A percentile compares a stretch with the other conserved stretches of the same genome.
These are phyloP conservation scores for Rhizopus microsporus DNA, from an alignment of 371 early-diverging fungal species.

Conservation along the genomic window DNA sequence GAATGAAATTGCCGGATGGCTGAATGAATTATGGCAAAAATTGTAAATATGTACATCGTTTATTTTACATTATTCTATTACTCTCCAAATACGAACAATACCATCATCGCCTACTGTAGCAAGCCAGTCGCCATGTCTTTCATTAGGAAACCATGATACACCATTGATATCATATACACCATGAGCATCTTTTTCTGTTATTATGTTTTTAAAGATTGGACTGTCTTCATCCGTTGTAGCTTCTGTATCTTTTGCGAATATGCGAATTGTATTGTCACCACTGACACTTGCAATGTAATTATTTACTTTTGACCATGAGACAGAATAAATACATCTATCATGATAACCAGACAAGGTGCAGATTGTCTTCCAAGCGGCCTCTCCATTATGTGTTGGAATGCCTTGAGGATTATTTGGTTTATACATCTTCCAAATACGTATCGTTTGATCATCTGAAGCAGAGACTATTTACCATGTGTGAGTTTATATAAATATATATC, in stretches of 20 bases:
- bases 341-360: slow-evolving; percentile 70
- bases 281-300: slow-evolving; percentile 78
- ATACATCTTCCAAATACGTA: slow-evolving; percentile 80
- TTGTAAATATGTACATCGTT: slow-evolving; percentile 1
- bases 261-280: slow-evolving; percentile 80
- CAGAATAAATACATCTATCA: slow-evolving; percentile 84
- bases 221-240: slow-evolving; percentile 26
- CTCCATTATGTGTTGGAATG: slow-evolving; percentile 47
- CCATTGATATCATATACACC: slow-evolving; percentile 87
- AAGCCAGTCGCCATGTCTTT: slow-evolving; percentile 63
- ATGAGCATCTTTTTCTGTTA: slow-evolving; percentile 65
- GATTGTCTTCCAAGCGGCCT: slow-evolving; percentile 70
- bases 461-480: slow-evolving; percentile 54
- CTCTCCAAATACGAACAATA: slow-evolving; percentile 74
- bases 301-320: slow-evolving; percentile 84
- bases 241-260: slow-evolving; percentile 54
- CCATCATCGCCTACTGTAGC: slow-evolving; percentile 92
- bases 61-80: slow-evolving; percentile 19
- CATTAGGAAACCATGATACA: slow-evolving; percentile 83
- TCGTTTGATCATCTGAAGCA: slow-evolving; percentile 85
- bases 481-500: background rate
- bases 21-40: slow-evolving; percentile 41
- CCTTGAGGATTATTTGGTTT: slow-evolving; percentile 49
- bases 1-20: slow-evolving; percentile 43
- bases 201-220: slow-evolving; percentile 37